These are phyloP conservation scores for Silybum marianum DNA, from an alignment of 129 eudicot species.

Conservation along the genomic window DNA sequence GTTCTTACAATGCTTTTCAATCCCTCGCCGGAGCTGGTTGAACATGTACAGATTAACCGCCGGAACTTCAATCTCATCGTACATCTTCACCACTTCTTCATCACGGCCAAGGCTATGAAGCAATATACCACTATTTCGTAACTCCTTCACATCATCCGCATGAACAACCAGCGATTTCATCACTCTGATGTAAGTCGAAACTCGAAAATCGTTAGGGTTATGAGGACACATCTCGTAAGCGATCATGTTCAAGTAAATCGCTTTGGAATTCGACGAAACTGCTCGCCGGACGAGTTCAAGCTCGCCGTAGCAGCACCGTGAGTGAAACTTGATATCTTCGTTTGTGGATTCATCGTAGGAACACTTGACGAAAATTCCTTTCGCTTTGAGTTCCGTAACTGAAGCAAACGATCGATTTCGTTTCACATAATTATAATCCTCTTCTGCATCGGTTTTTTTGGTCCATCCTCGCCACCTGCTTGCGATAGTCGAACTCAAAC, in stretches of 20 bases:
- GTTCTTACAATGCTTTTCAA: conserved; percentile 30
- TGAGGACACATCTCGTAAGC: conserved; percentile 51
- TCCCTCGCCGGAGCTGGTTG: conserved; percentile 6
- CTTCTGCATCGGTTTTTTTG: neutral
- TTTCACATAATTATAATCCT: conserved; percentile 22
- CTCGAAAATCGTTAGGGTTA: conserved; percentile 34
- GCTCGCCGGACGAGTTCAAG: conserved; percentile 33
- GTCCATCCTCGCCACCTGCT: neutral
- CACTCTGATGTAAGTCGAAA: conserved; percentile 36
- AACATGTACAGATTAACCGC: conserved; percentile 20
- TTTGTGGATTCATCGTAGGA: conserved; percentile 5
- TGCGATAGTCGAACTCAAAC: neutral
- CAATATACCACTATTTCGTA: conserved; percentile 23
- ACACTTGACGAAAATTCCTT: conserved; percentile 30
- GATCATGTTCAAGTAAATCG: conserved; percentile 39
- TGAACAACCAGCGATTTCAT: conserved; percentile 43
- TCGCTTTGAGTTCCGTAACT: conserved; percentile 35
- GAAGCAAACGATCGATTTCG: conserved; percentile 36
- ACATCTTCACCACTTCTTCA: conserved; percentile 47
- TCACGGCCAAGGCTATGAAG: conserved; percentile 33
- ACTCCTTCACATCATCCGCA: conserved; percentile 42
- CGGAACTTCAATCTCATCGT: conserved; percentile 33
- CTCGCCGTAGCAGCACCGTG: conserved; percentile 29
- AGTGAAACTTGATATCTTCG: conserved; percentile 37
- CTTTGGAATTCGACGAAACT: conserved; percentile 11